A percentile compares a stretch with the other conserved stretches of the same genome.
These are phyloP conservation scores for Coniophora puteana DNA, from an alignment of 1,284 basidiomycete genomes.

Conservation along the genomic window DNA sequence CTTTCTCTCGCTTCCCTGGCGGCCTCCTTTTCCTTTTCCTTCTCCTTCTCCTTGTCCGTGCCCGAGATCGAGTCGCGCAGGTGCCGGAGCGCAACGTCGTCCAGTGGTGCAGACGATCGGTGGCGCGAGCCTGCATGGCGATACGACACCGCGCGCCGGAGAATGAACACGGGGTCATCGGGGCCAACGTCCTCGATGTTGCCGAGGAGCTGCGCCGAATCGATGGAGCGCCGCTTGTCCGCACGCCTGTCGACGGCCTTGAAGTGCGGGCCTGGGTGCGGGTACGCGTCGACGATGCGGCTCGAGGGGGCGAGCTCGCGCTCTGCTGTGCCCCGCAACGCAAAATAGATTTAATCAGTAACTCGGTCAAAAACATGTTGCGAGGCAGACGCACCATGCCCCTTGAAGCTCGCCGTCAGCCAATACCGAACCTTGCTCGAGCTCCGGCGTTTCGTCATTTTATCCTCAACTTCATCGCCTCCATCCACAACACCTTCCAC, in stretches of 20 bases:
- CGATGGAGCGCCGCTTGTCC: conserved; percentile 83
- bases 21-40: conserved; percentile 23
- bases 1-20: too few relatives aligned
- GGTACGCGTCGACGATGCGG: conserved; percentile 83
- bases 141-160: conserved; percentile 75
- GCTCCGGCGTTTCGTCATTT: conserved; percentile 78
- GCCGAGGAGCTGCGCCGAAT: conserved; percentile 72
- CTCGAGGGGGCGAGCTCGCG: conserved; percentile 72
- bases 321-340: conserved; percentile 54
- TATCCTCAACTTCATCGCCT: conserved; percentile 95
- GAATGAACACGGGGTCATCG: conserved; percentile 86
- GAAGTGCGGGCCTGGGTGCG: conserved; percentile 71
- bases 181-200: conserved; percentile 71
- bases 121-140: conserved; percentile 63
- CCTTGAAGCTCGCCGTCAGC: conserved; percentile 56
- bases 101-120: conserved; percentile 65
- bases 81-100: conserved; percentile 71
- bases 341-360: conserved; percentile 6
- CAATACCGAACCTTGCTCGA: conserved; percentile 78
- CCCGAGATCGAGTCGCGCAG: conserved; percentile 61
- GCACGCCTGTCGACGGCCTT: conserved; percentile 57
- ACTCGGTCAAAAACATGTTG: not conserved
- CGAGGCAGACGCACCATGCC: conserved; percentile 51
- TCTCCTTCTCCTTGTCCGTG: conserved; percentile 33
- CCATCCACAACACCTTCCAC: conserved; percentile 95